Base-by-base conservation (phyloP, 1,284 basidiomycete species). In the Sanghuangporus sanghuang region DNA sequence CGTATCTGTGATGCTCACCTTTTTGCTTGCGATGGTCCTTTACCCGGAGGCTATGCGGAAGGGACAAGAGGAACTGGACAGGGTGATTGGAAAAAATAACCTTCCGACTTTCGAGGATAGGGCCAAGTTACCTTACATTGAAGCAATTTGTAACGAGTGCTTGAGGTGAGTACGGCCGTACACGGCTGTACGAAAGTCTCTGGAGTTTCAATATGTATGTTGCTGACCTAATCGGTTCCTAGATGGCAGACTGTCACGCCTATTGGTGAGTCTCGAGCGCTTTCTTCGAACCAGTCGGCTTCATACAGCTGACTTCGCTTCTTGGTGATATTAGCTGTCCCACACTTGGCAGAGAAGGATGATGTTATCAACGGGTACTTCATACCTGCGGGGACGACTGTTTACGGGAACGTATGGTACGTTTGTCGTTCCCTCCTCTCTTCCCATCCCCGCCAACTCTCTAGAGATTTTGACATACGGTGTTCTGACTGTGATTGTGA, bases 301-400 rank as follows among this genome's bases (percentile, higher is more conserved):
- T 32, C 27, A 32, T 32, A 32, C 4, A 32, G 49, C 44, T 49
- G 21, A 46, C 16, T 18, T n/a, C 12, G 16, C 16, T 7, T n/a
- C 8, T n/a, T 7, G 6, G 14, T 18, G 6, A 32, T 39, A 46
- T 42, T n/a, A 64, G 63, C 49, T 42, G 21, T 55, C 18, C 71
- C 74, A 0, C 72, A 73, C 53, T 61, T 68, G 2, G 66, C 69
- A 1, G 69, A 68, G 50, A 69, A 73, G 44, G 68, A 68, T 50
- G 68, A 68, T 23, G 53, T 49, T 5, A 66, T 66, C 35, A 39
- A 65, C 12, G 68, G 67, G 7, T 63, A 65, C 54, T 56, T 64
- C 40, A 67, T 68, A 12, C 67, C 68, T n/a, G 63, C 63, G 14
- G 67, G 65, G 11, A 65, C 68, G 5, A 61, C 61, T 11, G 44